These are phyloP conservation scores for Centaurea solstitialis DNA, from an alignment of 129 eudicot species.

Conservation along the genomic window DNA sequence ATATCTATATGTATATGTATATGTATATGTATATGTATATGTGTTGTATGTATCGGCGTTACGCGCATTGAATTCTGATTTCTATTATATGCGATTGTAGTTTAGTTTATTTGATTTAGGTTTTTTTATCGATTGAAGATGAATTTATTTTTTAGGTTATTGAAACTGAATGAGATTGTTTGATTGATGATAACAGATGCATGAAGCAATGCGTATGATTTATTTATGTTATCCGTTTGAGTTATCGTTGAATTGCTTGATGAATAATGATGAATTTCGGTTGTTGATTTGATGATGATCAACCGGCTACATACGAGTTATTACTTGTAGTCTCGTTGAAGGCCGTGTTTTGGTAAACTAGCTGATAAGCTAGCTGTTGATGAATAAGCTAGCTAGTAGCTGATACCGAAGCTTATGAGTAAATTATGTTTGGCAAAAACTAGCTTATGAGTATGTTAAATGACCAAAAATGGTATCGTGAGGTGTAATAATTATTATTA, in stretches of 20 bases:
- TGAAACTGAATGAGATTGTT: neutral
- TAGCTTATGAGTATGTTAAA: too few species aligned
- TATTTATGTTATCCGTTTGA: neutral
- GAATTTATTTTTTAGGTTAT: neutral
- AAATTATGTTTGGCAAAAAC: too few species aligned
- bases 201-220: neutral
- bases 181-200: neutral
- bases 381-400: too few species aligned
- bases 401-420: too few species aligned
- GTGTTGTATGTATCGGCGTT: neutral
- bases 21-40: neutral
- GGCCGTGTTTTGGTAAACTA: too few species aligned
- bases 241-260: neutral
- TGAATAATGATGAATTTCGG: neutral
- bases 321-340: neutral
- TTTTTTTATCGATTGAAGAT: neutral
- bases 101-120: neutral
- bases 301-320: neutral
- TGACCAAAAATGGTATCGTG: too few species aligned
- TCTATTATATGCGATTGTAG: neutral
- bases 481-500: too few species aligned
- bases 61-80: too few species aligned
- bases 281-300: neutral
- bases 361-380: too few species aligned
- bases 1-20: neutral